Evolutionary conservation across 768 basidiomycete species (phyloP).

Genomic region (Cyclocybe cylindracea): DNA sequence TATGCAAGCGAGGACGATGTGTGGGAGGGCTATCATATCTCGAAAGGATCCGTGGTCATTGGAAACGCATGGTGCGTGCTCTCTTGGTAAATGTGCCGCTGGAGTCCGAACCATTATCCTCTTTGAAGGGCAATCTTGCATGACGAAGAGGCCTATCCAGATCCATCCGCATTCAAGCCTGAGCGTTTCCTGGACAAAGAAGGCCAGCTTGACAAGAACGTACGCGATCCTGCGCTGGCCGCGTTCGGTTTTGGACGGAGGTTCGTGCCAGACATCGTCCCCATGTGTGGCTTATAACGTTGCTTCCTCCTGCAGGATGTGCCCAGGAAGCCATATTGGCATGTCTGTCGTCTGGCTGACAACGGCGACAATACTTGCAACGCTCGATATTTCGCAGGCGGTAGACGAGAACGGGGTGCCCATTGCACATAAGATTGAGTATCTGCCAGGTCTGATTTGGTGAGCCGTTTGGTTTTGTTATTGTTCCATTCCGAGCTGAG

Average conservation of each 20-base stretch:
- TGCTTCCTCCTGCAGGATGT: conserved; percentile 22
- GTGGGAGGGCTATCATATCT: conserved; percentile 46
- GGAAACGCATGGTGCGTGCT: conserved; percentile 33
- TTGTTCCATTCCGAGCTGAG: neutral
- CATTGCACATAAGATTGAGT: conserved; percentile 18
- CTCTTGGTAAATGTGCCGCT: neutral
- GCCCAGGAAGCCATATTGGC: conserved; percentile 37
- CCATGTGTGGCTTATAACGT: neutral
- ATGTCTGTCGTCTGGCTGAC: conserved; percentile 25
- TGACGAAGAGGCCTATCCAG: conserved; percentile 32
- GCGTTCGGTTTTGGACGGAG: conserved; percentile 43
- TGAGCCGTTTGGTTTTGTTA: conserved; percentile 4
- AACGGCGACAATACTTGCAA: conserved; percentile 30
- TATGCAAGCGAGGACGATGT: conserved; percentile 38
- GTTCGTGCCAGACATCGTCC: conserved; percentile 14
- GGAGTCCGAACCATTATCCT: neutral
- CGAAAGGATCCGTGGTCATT: conserved; percentile 38
- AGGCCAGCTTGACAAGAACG: conserved; percentile 33
- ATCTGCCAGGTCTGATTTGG: conserved; percentile 20
- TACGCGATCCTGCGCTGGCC: conserved; percentile 34
- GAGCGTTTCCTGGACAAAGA: conserved; percentile 43
- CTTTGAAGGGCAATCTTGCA: conserved; percentile 32
- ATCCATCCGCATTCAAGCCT: conserved; percentile 42
- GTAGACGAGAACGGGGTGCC: conserved; percentile 26
- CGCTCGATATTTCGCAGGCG: conserved; percentile 31